Evolutionary conservation across 2,329 filamentous ascomycete genomes (phyloP), one percentile per base, ranked within the genome.

Genomic region (Colletotrichum siamense): DNA sequence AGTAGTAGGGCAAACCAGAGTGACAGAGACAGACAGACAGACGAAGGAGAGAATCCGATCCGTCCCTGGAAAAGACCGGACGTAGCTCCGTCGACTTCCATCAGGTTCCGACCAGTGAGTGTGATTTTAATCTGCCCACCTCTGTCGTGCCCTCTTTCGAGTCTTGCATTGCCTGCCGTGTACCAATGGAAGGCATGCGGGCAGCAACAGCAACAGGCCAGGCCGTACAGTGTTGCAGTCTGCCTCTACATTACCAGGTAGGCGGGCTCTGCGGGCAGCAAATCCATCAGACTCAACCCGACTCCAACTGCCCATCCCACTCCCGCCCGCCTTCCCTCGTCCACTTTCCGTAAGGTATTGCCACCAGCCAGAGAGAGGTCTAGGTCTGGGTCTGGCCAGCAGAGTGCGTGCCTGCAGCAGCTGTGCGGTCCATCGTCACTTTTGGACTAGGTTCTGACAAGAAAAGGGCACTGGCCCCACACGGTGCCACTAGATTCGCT

Each of bases 1-100:
- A 26, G 24, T 24, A 24, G 55, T 30, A 62, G 66, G 34, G 44
- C 32, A 32, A 49, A 65, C 32, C 30, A 44, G 67, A 39, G 63
- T 55, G 39, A n/a, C 39, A 44, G 39, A 44, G 39, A 24, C n/a
- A 64, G 30, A 55, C 32, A 52, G 61, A 52, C 13, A 24, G 26
- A 30, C 32, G 39, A 55, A n/a, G 39, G 15, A 66, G 32, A 49
- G 26, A 55, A 61, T 69, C 18, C 13, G 22, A 65, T 61, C 39
- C 9, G n/a, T 59, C 22, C 12, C 59, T 39, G 34, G 26, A 67
- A 63, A 36, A 24, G 36, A 55, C 63, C 73, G 73, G 73, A 76
- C 49, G 63, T 76, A 44, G 63, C 73, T 76, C 73, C 73, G 73
- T 63, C 57, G 32, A 39, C 59, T 55, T 71, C 57, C 13, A 68